phyloP scores from a whole-genome alignment of 495 filamentous ascomycete genomes.

The Hypomontagnella monticulosa region DNA sequence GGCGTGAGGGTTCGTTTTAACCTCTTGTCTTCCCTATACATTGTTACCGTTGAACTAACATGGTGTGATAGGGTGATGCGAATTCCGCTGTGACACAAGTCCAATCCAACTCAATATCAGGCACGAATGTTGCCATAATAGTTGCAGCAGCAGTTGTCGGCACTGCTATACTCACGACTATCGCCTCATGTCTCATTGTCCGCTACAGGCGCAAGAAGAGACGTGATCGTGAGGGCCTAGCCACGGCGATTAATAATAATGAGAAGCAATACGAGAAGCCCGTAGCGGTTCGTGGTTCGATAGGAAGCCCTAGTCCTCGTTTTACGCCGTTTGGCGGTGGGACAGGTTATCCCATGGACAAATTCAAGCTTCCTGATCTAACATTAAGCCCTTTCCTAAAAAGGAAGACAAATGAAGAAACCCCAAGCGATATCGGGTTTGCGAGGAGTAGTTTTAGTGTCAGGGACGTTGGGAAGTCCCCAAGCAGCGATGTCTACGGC shows the following conservation, averaged over 20 bases:
- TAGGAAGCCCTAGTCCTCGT: constrained; percentile 29
- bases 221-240: constrained; percentile 16
- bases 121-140: constrained; percentile 49
- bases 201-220: constrained; percentile 45
- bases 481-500: constrained; percentile 26
- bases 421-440: constrained; percentile 25
- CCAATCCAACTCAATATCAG: constrained; percentile 47
- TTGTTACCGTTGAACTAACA: constrained; percentile 14
- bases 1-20: constrained; percentile 45
- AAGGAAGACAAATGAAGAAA: constrained; percentile 34
- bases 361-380: constrained; percentile 39
- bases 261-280: constrained; percentile 25
- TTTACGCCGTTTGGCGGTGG: constrained; percentile 40
- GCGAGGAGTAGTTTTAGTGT: constrained; percentile 24
- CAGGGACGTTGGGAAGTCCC: background rate
- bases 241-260: constrained; percentile 7
- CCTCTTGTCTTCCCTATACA: background rate
- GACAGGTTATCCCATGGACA: constrained; percentile 35
- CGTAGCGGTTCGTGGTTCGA: constrained; percentile 35
- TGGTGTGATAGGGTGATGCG: constrained; percentile 38
- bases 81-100: constrained; percentile 45
- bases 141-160: constrained; percentile 50
- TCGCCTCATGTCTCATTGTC: constrained; percentile 47
- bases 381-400: constrained; percentile 24
- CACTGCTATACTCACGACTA: constrained; percentile 49